Evolutionary conservation across 2,329 filamentous ascomycete species (phyloP).

Genomic region (Orbilia ellipsospora): DNA sequence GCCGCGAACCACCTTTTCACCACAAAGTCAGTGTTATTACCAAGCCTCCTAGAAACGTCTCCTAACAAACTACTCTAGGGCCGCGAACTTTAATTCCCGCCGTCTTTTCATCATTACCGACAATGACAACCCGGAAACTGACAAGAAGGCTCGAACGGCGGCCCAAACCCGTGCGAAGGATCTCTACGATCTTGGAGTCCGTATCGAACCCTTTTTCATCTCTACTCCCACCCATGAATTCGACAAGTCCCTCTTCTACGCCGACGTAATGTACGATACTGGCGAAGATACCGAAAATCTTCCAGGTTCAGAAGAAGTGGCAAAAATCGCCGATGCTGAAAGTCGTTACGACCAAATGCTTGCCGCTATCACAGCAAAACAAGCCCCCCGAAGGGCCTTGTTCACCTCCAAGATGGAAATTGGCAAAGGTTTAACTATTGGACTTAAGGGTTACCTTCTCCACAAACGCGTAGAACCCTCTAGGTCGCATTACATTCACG

Average conservation of each 20-base stretch:
- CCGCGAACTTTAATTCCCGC: slow-evolving; percentile 91
- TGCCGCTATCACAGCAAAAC: slow-evolving; percentile 89
- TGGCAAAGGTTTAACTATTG: slow-evolving; percentile 83
- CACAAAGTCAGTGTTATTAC: slow-evolving; percentile 69
- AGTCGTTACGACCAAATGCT: slow-evolving; percentile 66
- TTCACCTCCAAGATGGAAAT: slow-evolving; percentile 93
- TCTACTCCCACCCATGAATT: slow-evolving; percentile 76
- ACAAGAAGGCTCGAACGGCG: slow-evolving; percentile 77
- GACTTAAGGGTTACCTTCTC: slow-evolving; percentile 91
- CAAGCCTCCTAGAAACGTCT: not conserved
- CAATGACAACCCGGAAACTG: slow-evolving; percentile 84
- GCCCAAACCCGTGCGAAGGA: slow-evolving; percentile 92
- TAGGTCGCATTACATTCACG: slow-evolving; percentile 86
- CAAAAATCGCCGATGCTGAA: slow-evolving; percentile 73
- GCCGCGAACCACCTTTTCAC: slow-evolving; percentile 97
- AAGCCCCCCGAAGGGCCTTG: slow-evolving; percentile 82
- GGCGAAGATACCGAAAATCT: slow-evolving; percentile 63
- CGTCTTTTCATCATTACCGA: slow-evolving; percentile 96
- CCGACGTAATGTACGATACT: slow-evolving; percentile 87
- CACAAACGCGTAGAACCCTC: slow-evolving; percentile 85
- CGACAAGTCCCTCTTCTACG: slow-evolving; percentile 87
- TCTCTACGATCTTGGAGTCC: slow-evolving; percentile 90
- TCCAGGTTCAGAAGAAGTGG: slow-evolving; percentile 56
- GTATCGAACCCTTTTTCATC: slow-evolving; percentile 93
- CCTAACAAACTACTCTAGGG: slow-evolving; percentile 61